Conservation (phyloP, 2,329 filamentous ascomycete species). For the Ceratocystis colombiana region DNA sequence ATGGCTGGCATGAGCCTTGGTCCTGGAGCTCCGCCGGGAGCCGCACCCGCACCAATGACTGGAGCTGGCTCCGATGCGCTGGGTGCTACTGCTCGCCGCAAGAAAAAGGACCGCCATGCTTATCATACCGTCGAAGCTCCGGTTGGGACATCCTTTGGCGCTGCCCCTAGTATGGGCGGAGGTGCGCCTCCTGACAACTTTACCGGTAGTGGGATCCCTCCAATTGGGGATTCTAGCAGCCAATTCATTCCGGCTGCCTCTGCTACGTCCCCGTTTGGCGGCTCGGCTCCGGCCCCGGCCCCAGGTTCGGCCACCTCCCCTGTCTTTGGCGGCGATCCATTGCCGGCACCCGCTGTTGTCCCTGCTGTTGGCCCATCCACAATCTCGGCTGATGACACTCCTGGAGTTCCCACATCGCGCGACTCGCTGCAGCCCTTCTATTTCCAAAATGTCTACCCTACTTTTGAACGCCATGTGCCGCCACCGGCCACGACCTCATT, state of each 20-base stretch:
- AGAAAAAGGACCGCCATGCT: conserved; percentile 93
- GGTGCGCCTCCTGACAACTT: conserved; percentile 18
- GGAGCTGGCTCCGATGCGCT: conserved; percentile 28
- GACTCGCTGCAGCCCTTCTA: conserved; percentile 77
- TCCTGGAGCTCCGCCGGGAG: conserved; percentile 27
- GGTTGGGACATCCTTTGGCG: conserved; percentile 58
- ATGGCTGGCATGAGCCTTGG: conserved; percentile 68
- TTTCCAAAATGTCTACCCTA: conserved; percentile 79
- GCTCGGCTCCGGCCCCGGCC: conserved; percentile 26
- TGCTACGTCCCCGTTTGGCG: conserved; percentile 29
- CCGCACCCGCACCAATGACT: neutral
- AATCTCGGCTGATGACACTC: conserved; percentile 85
- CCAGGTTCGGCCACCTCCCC: conserved; percentile 40
- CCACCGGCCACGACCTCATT: conserved; percentile 82
- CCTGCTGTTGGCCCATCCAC: conserved; percentile 36
- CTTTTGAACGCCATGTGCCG: conserved; percentile 86
- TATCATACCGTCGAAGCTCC: conserved; percentile 71
- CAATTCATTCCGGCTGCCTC: conserved; percentile 33
- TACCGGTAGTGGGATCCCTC: conserved; percentile 12
- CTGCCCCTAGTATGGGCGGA: conserved; percentile 44
- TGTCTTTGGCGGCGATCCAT: conserved; percentile 31
- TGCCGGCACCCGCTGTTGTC: conserved; percentile 29
- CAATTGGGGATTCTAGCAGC: conserved; percentile 26
- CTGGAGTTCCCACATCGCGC: conserved; percentile 76
- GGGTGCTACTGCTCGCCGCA: conserved; percentile 47